phyloP scores from a whole-genome alignment of 169 alveolate genomes.

The Plasmodium coatneyi region DNA sequence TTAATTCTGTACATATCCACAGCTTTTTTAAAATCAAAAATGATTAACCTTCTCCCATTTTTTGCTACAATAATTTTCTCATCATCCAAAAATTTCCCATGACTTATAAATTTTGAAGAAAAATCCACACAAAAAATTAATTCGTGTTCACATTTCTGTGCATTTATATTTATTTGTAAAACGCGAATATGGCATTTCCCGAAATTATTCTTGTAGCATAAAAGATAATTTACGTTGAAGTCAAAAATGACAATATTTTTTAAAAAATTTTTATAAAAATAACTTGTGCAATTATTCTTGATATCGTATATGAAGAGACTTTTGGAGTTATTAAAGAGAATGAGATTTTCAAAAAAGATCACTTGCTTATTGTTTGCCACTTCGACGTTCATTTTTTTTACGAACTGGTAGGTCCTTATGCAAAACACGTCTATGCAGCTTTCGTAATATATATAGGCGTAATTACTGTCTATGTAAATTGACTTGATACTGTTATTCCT shows the following conservation, averaged over 20 bases:
- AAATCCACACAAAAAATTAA: constrained; percentile 76
- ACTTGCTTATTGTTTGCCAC: constrained; percentile 58
- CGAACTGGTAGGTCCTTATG: constrained; percentile 52
- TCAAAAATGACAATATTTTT: constrained; percentile 73
- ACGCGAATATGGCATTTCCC: constrained; percentile 76
- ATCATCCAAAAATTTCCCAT: constrained; percentile 76
- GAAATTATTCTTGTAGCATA: constrained; percentile 71
- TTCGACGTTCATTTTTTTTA: constrained; percentile 39
- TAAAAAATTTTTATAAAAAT: constrained; percentile 74
- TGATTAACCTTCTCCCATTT: constrained; percentile 72
- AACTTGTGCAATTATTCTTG: constrained; percentile 61
- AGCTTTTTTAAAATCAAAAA: constrained; percentile 76
- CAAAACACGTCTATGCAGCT: constrained; percentile 67
- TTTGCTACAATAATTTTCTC: constrained; percentile 76
- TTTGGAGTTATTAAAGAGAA: constrained; percentile 73
- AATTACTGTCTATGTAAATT: constrained; percentile 42
- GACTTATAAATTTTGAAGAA: constrained; percentile 76
- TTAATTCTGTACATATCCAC: constrained; percentile 76
- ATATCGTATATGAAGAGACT: constrained; percentile 69
- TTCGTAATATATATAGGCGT: constrained; percentile 52
- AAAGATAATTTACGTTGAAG: constrained; percentile 64
- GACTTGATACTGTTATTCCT: constrained; percentile 70
- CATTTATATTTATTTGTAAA: constrained; percentile 42
- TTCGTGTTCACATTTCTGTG: constrained; percentile 56
- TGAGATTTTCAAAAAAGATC: constrained; percentile 45